A percentile compares a stretch with the other conserved stretches of the same genome.
Evolutionary conservation across 78 protist species (phyloP).

Genomic region (Dictyostelium purpureum): DNA sequence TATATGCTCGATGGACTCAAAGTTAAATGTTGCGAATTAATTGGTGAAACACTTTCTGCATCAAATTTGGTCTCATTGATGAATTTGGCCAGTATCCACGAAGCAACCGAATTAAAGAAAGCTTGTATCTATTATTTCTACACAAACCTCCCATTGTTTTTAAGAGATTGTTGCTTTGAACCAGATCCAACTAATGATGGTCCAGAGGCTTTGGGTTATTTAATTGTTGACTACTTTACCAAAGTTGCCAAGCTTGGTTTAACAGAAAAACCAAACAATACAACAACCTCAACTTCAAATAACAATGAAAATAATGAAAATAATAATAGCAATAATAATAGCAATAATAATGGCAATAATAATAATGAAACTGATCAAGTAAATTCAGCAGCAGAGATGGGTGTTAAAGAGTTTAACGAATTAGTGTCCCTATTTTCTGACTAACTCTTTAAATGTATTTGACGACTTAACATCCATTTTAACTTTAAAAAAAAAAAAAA

Average conservation of each 20-base stretch:
- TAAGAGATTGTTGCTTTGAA: slow-evolving; percentile 52
- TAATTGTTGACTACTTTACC: slow-evolving; percentile 65
- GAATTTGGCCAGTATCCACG: slow-evolving; percentile 54
- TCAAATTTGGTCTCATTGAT: slow-evolving; percentile 46
- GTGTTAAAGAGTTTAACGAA: slow-evolving; percentile 55
- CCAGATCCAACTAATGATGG: slow-evolving; percentile 1
- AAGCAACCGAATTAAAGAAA: slow-evolving; percentile 55
- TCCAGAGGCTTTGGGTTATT: slow-evolving; percentile 44
- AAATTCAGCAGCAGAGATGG: background rate
- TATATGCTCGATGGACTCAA: slow-evolving; percentile 73
- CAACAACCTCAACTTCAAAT: background rate
- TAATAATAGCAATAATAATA: background rate
- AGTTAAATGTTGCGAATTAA: slow-evolving; percentile 65
- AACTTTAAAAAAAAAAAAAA: too few species aligned
- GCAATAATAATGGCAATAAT: background rate
- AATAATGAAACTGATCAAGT: background rate
- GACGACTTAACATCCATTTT: too few species aligned
- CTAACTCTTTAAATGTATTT: too few species aligned
- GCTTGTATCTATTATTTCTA: slow-evolving; percentile 56
- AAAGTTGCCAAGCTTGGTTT: slow-evolving; percentile 62
- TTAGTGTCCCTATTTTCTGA: slow-evolving; percentile 55
- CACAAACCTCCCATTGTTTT: slow-evolving; percentile 42
- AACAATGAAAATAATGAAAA: background rate
- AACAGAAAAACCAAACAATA: background rate
- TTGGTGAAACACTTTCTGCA: slow-evolving; percentile 47